Evolutionary conservation across 768 basidiomycete genomes (phyloP), one percentile per base, ranked within the genome.

Genomic region (Boletus speciosus): DNA sequence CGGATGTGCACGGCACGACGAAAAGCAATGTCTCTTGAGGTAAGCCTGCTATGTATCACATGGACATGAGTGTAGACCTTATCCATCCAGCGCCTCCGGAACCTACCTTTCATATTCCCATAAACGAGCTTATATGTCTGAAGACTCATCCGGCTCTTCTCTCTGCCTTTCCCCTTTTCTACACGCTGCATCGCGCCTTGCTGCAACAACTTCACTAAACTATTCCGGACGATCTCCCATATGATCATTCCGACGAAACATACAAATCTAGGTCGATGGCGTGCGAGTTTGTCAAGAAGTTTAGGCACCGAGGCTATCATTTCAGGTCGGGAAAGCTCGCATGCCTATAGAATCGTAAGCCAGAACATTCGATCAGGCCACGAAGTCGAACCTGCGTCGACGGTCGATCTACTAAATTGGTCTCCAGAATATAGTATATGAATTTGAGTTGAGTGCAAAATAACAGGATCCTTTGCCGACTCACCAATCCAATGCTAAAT

Each of bases 201-300:
- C 5, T 29, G 29, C 14, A 49, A 66, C 47, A 39, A 67, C 57
- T 60, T 78, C 58, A 39, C 76, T 66, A 59, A 61, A 54, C 54
- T 74, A 65, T 37, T 77, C 72, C 68, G 61, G 48, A 73, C 59
- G 19, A 64, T 56, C 5, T 69, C 61, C 80, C 82, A 83, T 32
- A 93, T 91, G 9, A 78, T 76, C 55, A 89, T 74, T 2, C 93
- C 92, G 2, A 93, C 84, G 61, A 93, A 88, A 62, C 89, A 91
- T 0, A 91, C 77, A 6, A 93, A 73, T 4, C 75, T 74, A 0
- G 92, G 92, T 11, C 78, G 77, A 58, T 77, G 77, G 9, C 65
- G 70, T 0, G 70, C 62, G 19, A 94, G 71, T 65, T 92, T 93
- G 21, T 61, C 59, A 0, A 93, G 74, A 7, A 93, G 73, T 1